Evolutionary conservation across 2,329 filamentous ascomycete genomes (phyloP).

Genomic region (Botrytis sinoallii): DNA sequence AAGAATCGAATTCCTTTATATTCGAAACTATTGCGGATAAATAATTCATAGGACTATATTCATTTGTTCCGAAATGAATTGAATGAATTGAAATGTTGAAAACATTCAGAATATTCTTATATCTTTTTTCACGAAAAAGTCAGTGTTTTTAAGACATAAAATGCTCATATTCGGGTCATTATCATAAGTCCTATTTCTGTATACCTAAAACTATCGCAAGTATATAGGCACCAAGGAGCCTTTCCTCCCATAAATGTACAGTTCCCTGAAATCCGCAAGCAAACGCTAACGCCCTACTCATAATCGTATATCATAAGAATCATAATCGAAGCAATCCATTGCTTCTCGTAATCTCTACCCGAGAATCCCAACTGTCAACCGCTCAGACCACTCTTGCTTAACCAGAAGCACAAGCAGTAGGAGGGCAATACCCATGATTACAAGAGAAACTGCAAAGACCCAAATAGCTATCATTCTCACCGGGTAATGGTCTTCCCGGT

Average conservation of each 20-base stretch:
- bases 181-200: neutral
- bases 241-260: neutral
- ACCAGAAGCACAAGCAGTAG: constrained; percentile 18
- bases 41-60: neutral
- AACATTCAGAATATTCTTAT: too few relatives aligned
- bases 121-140: too few relatives aligned
- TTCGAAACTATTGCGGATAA: neutral
- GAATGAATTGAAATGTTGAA: too few relatives aligned
- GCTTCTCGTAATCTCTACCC: neutral
- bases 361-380: neutral
- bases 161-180: too few relatives aligned
- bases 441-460: constrained; percentile 48
- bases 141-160: too few relatives aligned
- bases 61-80: too few relatives aligned
- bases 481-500: constrained; percentile 38
- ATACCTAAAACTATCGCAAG: neutral
- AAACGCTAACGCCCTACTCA: neutral
- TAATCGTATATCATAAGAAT: neutral
- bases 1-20: too few relatives aligned
- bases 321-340: neutral
- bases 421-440: constrained; percentile 43
- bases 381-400: neutral
- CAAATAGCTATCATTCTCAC: constrained; percentile 40
- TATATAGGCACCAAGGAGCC: neutral
- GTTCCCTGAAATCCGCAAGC: neutral